phyloP scores from a whole-genome alignment of 139 green algal genomes.

The Penium margaritaceum region DNA sequence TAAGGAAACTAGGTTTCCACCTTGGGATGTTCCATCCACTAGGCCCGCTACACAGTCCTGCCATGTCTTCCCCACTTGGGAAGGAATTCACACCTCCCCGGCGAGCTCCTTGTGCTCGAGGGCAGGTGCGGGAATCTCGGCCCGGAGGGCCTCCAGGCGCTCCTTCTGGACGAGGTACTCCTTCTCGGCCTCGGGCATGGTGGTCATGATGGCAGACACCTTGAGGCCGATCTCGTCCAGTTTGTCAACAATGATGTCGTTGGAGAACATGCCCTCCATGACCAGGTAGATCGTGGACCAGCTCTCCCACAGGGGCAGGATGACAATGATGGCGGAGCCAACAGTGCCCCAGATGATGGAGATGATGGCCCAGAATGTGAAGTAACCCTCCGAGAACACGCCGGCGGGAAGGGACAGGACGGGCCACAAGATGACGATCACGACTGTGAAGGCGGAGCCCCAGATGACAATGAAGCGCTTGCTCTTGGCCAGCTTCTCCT shows the following conservation, averaged over 20 bases:
- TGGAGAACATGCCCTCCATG: constrained; percentile 45
- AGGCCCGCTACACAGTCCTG: no score
- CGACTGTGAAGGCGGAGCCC: constrained; percentile 52
- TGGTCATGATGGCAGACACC: constrained; percentile 6
- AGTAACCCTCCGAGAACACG: constrained; percentile 65
- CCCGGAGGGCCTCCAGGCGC: no score
- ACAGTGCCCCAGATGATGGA: constrained; percentile 62
- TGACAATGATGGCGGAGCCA: constrained; percentile 56
- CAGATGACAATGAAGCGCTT: constrained; percentile 46
- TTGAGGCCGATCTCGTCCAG: constrained; percentile 23
- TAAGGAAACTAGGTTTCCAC: no score
- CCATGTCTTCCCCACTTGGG: no score
- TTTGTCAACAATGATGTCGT: constrained; percentile 20
- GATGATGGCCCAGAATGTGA: constrained; percentile 66
- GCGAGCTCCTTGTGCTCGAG: no score
- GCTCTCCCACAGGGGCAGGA: constrained; percentile 61
- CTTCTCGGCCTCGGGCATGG: constrained; percentile 13
- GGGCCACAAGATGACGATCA: constrained; percentile 65
- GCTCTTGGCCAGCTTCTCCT: constrained; percentile 22
- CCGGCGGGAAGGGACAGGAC: constrained; percentile 59
- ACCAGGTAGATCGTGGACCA: constrained; percentile 41
- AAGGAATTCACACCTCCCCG: no score
- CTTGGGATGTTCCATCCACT: no score
- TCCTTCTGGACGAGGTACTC: no score
- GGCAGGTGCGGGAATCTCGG: no score